Conservation (phyloP, 345 rosid genomes). For the Salix udensis region DNA sequence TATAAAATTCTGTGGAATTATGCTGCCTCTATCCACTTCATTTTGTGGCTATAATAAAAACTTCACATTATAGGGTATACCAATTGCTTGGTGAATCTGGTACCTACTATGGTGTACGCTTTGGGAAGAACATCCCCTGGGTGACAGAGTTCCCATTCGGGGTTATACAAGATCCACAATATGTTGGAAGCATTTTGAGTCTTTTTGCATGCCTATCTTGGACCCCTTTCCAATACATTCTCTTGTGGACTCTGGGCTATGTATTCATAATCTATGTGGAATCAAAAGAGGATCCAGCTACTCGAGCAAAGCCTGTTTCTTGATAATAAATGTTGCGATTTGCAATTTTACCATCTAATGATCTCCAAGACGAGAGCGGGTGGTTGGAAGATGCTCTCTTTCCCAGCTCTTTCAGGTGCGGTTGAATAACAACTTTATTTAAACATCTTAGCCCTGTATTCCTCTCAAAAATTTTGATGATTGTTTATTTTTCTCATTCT, state of each 20-base stretch:
- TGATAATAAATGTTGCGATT: constrained; percentile 22
- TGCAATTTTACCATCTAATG: constrained; percentile 5
- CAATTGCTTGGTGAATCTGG: constrained; percentile 90
- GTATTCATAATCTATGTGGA: constrained; percentile 61
- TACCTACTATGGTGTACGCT: constrained; percentile 80
- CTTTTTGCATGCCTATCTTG: constrained; percentile 66
- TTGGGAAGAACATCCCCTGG: constrained; percentile 80
- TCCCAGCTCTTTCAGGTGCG: background rate
- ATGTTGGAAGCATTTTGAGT: constrained; percentile 81
- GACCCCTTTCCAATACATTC: constrained; percentile 79
- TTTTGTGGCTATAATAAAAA: background rate
- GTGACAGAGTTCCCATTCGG: constrained; percentile 84
- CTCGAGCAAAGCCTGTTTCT: constrained; percentile 59
- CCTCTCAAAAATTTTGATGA: background rate
- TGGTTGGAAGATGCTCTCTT: background rate
- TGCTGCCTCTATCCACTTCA: constrained; percentile 1
- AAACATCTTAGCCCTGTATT: background rate
- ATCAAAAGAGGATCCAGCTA: constrained; percentile 57
- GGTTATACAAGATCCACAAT: constrained; percentile 81
- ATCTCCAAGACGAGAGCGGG: background rate
- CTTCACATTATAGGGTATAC: constrained; percentile 56
- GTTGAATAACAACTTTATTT: background rate
- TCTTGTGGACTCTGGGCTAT: constrained; percentile 73
- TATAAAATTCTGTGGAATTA: background rate
- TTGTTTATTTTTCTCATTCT: background rate